Base-by-base conservation (phyloP, 2,329 filamentous ascomycete species). In the Ophiocordyceps robertsii region DNA sequence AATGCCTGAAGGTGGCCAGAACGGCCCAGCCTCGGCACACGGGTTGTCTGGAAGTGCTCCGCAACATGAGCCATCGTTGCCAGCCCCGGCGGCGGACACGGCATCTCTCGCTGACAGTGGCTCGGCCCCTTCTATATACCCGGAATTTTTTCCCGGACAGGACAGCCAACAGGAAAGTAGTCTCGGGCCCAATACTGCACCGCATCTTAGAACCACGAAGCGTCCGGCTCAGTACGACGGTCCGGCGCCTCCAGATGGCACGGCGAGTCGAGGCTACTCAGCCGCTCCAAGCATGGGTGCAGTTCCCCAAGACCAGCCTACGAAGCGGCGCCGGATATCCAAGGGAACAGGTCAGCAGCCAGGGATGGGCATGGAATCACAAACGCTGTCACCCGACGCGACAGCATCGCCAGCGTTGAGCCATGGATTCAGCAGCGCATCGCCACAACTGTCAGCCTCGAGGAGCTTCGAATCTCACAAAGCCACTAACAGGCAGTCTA, bases 261-360 rank as follows among this genome's bases (percentile, higher is more conserved):
- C 30, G n/a, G 7, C 31, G 13, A 35, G 17, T 1, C 42, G 14
- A 31, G 39, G 37, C 30, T 30, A 19, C 12, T 27, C 19, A 24
- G 38, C 9, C 24, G 30, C 42, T 21, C 52, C 49, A 10, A 36
- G 17, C 29, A 29, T 32, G n/a, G 11, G 40, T n/a, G 24, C 39
- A 13, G 29, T 35, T 19, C 49, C 50, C 30, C 47, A 49, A n/a
- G 17, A 39, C 19, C 41, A 37, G 10, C 38, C 35, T 16, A 35
- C 42, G 24, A 59, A 59, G 43, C 54, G 56, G 8, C 56, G 51
- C 21, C 52, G 55, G 36, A 45, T 53, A 13, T 54, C 55, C 3
- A 50, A 51, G 29, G 53, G 49, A 13, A 40, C 41, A 21, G 38
- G 32, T n/a, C 49, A 52, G 19, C 44, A 44, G n/a, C 40, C 42